Conservation (phyloP, 2,329 filamentous ascomycete genomes). For the Aspergillus fijiensis region DNA sequence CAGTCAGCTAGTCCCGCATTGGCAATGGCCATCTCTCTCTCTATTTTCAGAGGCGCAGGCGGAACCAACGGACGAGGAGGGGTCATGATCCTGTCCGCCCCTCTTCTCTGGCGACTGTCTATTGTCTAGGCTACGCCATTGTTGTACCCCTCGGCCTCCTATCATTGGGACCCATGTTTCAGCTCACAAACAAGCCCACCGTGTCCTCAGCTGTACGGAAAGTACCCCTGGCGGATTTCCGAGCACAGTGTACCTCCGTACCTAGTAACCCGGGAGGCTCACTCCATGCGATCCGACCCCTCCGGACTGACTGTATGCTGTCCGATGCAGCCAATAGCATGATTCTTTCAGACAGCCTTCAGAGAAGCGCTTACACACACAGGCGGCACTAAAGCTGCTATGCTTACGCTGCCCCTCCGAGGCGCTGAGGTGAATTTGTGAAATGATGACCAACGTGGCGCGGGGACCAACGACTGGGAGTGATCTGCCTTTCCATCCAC, state of each 20-base stretch:
- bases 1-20: background rate
- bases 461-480: background rate
- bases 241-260: background rate
- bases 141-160: background rate
- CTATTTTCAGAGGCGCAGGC: background rate
- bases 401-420: background rate
- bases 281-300: background rate
- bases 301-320: background rate
- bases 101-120: background rate
- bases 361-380: background rate
- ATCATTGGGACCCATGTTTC: background rate
- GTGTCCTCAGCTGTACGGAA: background rate
- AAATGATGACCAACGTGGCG: background rate
- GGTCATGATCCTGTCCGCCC: too few relatives aligned
- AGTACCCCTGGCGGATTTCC: background rate
- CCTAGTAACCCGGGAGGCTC: too few relatives aligned
- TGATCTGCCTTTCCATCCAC: constrained; percentile 8
- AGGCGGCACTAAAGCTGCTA: background rate
- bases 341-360: background rate
- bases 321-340: background rate
- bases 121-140: background rate
- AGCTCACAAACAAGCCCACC: background rate
- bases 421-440: background rate
- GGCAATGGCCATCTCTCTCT: background rate
- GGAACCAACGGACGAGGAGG: too few relatives aligned